phyloP scores from a whole-genome alignment of 352 stramenopile species.

The Pythium brachiatum region DNA sequence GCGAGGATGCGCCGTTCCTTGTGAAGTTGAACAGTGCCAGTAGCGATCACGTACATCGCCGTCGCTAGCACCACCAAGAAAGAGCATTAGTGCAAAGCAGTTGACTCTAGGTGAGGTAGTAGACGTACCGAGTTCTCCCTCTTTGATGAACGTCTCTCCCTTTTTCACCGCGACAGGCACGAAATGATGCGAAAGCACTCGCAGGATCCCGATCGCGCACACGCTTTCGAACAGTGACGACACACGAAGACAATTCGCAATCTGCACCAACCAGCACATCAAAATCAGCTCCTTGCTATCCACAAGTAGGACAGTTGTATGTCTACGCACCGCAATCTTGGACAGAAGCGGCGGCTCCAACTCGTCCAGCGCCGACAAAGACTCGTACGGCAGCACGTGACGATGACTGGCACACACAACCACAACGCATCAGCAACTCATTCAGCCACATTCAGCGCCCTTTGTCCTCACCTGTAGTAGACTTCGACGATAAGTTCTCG shows the following conservation, averaged over 20 bases:
- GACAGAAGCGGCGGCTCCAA: constrained; percentile 59
- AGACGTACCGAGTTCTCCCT: constrained; percentile 55
- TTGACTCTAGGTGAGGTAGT: too few species aligned
- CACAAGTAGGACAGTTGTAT: neutral
- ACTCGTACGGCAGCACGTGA: constrained; percentile 58
- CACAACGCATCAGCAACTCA: neutral
- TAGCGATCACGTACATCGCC: constrained; percentile 76
- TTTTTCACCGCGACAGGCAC: constrained; percentile 45
- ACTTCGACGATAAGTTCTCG: constrained; percentile 77
- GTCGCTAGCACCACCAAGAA: constrained; percentile 35
- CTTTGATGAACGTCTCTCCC: constrained; percentile 60
- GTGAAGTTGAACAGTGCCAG: constrained; percentile 72
- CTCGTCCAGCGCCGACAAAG: constrained; percentile 34
- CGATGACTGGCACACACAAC: constrained; percentile 27
- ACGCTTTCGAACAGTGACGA: constrained; percentile 82
- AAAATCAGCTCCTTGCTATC: neutral
- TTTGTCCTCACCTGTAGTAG: constrained; percentile 44
- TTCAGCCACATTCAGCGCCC: constrained; percentile 1
- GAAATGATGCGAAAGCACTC: constrained; percentile 77
- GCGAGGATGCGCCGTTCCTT: constrained; percentile 66
- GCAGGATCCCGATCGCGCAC: constrained; percentile 74
- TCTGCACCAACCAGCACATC: constrained; percentile 29
- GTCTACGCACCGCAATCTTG: constrained; percentile 53
- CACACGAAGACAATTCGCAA: constrained; percentile 74
- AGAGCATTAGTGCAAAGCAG: neutral